Base-by-base conservation (phyloP, 495 filamentous ascomycete species). In the Neurospora sp. region DNA sequence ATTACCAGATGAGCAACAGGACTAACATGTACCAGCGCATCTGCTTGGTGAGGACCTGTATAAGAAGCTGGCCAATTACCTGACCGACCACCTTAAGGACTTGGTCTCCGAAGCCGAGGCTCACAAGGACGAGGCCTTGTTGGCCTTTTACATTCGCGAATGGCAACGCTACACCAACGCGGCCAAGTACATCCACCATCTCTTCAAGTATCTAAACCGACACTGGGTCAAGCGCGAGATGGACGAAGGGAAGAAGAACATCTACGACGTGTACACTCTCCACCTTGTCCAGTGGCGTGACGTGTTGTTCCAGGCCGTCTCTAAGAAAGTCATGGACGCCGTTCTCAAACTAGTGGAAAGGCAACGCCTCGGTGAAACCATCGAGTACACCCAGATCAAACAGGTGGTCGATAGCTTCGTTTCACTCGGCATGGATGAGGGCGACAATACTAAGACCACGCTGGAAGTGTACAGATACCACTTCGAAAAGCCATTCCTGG, bases 151-250 rank as follows among this genome's bases (percentile, higher is more conserved):
- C 82, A 99, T 98, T 75, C 87, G 90, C 76, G 93, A 99, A 84
- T 99, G 96, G 96, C 87, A 92, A 71, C 90, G 96, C 66, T 99
- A 97, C 83, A 99, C 96, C 0, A 92, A 91, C 11, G 96, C 94
- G 5, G 96, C 94, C 45, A 96, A 95, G 82, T 98, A 96, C 85
- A 93, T 96, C 81, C 96, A 98, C 83, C 96, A 99, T 81, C 83
- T 98, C 4, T 99, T 99, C 87, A 87, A 91, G 48, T 99, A 99
- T 80, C 92, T 99, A 24, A 99, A 98, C 79, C 89, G 96, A 59
- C 96, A 99, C 82, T 99, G 96, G 96, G 96, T 99, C 21, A 98
- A 97, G 86, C 89, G 96, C 31, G 96, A 99, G 84, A 97, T 99
- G 82, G 96, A 99, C 76, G 96, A 99, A 81, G 96, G 96, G 34